Evolutionary conservation across 352 stramenopile species (phyloP), one percentile per base, ranked within the genome.

Genomic region (Pythium chondricola): DNA sequence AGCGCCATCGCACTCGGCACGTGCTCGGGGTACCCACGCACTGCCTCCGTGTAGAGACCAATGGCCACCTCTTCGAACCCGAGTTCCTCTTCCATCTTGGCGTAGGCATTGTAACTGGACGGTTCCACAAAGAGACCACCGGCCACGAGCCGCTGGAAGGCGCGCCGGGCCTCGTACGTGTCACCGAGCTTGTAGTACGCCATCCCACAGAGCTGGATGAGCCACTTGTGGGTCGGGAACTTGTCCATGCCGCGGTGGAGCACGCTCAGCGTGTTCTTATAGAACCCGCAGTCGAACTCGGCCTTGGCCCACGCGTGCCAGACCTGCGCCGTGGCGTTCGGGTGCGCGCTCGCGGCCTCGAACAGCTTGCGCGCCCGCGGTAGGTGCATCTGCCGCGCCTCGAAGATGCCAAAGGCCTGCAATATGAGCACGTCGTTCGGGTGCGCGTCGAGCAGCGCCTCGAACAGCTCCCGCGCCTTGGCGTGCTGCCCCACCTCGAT

Each of bases 221-320:
- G 74, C 76, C 75, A 89, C 54, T 92, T 90, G 64, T 92, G 71
- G 16, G 77, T 88, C 33, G 83, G 80, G 43, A 87, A 90, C 17
- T 58, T 59, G 29, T 66, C 54, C 64, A 87, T 80, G 5, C 69
- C 78, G 26, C 67, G 71, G 26, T 73, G 56, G 16, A 92, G 61
- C 27, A 94, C 79, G 14, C 66, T 73, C n/a, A 91, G 46, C 14
- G 71, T 56, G 52, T 90, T 86, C 44, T 82, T 77, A 63, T 81
- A 92, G 24, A 86, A 55, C 18, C 83, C 83, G 41, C 67, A 66
- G 35, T 90, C 76, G 38, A 70, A 94, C 58, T 94, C 83, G 37
- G 80, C 74, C 56, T 94, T 88, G 21, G 75, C 83, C 80, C 80
- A 94, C 35, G 83, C 83, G 46, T 94, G 83, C 75, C 79, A 94